phyloP scores from a whole-genome alignment of 257 asterid genomes.

The Solanum neorickii region DNA sequence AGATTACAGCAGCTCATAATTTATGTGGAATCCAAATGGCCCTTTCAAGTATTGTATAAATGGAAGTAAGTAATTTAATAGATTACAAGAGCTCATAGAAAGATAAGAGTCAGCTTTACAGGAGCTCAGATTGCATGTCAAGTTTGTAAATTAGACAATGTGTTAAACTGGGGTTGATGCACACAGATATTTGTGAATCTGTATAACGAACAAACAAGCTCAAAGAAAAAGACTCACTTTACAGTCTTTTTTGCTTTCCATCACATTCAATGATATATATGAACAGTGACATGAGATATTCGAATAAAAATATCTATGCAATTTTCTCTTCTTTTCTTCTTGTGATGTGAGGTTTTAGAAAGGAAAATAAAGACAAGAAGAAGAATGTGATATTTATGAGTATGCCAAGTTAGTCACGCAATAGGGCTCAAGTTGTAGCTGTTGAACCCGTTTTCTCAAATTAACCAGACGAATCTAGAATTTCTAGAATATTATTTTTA shows the following conservation, averaged over 20 bases:
- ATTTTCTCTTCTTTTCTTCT: neutral
- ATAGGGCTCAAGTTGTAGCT: neutral
- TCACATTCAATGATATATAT: neutral
- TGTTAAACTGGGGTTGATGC: neutral
- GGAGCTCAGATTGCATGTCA: neutral
- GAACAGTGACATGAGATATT: neutral
- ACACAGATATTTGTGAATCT: neutral
- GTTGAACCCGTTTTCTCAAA: neutral
- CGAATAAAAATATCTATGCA: neutral
- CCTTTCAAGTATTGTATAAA: neutral
- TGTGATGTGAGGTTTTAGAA: neutral
- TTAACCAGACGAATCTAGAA: neutral
- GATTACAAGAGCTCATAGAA: neutral
- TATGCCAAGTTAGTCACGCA: conserved; percentile 28
- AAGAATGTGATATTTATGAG: conserved; percentile 36
- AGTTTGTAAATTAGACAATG: neutral
- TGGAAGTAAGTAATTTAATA: neutral
- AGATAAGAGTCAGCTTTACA: neutral
- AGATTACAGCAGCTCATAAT: neutral
- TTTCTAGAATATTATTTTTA: neutral
- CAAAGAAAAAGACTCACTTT: neutral
- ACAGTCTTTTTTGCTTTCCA: neutral
- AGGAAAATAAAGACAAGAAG: neutral
- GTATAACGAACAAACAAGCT: neutral
- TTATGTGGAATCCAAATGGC: neutral